Percentiles rank a stretch among this genome's conserved stretches.
Evolutionary conservation across 768 basidiomycete genomes (phyloP).

Genomic region (Rubroboletus satanas): DNA sequence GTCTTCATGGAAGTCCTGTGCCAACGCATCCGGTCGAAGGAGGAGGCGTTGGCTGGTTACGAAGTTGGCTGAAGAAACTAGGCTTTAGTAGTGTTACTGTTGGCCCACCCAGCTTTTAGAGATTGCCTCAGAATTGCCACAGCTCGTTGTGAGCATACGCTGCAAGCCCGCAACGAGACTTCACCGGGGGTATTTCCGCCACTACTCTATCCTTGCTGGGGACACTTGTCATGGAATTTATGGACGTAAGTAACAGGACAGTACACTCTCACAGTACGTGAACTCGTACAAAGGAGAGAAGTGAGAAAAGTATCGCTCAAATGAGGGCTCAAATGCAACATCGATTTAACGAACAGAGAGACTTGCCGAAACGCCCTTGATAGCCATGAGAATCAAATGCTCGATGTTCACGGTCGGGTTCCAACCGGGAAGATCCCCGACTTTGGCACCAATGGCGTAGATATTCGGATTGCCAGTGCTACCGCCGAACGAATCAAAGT

Average conservation of each 20-base stretch:
- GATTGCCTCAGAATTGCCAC: not conserved
- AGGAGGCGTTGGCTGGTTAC: conserved; percentile 30
- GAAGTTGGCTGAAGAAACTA: conserved; percentile 26
- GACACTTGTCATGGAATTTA: not conserved
- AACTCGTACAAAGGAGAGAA: not conserved
- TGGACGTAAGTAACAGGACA: not conserved
- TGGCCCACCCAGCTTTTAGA: conserved; percentile 24
- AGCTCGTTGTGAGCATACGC: not conserved
- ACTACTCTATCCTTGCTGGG: not conserved
- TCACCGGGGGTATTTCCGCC: not conserved
- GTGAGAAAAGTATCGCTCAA: not conserved
- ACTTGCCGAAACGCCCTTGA: conserved; percentile 47
- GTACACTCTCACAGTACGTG: not conserved
- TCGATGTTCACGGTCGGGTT: conserved; percentile 39
- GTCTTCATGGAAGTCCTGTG: conserved; percentile 11
- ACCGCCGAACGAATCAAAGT: conserved; percentile 40
- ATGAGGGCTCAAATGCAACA: not conserved
- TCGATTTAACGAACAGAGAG: not conserved
- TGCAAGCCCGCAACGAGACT: not conserved
- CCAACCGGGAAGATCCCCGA: conserved; percentile 41
- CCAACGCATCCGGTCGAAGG: conserved; percentile 24
- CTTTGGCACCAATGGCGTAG: conserved; percentile 43
- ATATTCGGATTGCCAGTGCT: conserved; percentile 41
- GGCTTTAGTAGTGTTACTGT: conserved; percentile 29
- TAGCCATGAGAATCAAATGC: conserved; percentile 37